Conservation (phyloP, 2,329 filamentous ascomycete genomes). For the Botryosphaeria agaves region DNA sequence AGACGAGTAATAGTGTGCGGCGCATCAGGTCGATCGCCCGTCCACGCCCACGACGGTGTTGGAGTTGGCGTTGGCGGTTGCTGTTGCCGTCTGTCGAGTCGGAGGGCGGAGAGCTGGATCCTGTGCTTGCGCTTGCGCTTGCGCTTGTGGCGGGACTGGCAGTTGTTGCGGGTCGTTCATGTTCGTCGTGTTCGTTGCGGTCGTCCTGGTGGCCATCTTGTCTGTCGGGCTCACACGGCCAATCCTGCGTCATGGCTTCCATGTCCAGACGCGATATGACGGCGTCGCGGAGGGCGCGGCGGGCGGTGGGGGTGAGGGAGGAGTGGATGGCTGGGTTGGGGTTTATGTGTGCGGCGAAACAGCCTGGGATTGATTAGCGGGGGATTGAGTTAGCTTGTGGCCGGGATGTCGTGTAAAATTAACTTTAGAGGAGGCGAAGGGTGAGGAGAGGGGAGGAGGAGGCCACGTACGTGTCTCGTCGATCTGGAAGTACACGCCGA, state of each 20-base stretch:
- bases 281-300: background rate
- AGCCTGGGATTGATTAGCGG: background rate
- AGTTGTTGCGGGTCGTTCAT: too few relatives aligned
- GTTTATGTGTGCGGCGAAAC: background rate
- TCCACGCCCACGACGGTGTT: too few relatives aligned
- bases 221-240: too few relatives aligned
- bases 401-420: too few relatives aligned
- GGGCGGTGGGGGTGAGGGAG: background rate
- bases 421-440: background rate
- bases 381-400: background rate
- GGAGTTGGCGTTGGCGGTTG: too few relatives aligned
- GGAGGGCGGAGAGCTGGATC: too few relatives aligned
- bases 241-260: too few relatives aligned
- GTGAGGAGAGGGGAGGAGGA: background rate
- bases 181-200: too few relatives aligned
- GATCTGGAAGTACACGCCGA: background rate
- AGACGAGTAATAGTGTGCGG: background rate
- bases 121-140: too few relatives aligned
- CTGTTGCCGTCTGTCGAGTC: too few relatives aligned
- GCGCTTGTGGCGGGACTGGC: too few relatives aligned
- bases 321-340: background rate
- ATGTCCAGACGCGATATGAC: background rate
- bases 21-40: background rate
- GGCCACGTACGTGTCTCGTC: background rate
- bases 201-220: too few relatives aligned